phyloP scores from a whole-genome alignment of 2,329 filamentous ascomycete species.

The Parastagonospora avenae region DNA sequence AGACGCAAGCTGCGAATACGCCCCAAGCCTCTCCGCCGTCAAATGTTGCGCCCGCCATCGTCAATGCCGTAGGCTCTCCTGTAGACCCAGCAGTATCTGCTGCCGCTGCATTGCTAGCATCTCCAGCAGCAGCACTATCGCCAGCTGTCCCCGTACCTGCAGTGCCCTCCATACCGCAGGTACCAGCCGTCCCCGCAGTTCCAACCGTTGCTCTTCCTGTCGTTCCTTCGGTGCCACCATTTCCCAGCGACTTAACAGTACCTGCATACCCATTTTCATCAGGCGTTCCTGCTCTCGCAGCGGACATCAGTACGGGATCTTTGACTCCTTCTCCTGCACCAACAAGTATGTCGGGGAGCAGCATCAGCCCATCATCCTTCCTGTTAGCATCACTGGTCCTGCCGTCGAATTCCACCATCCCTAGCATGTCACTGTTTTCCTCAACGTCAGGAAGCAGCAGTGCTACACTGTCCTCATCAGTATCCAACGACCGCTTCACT shows the following conservation, averaged over 20 bases:
- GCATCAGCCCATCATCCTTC: slow-evolving; percentile 11
- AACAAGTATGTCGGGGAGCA: slow-evolving; percentile 7
- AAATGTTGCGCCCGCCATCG: too few relatives aligned
- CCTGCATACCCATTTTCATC: slow-evolving; percentile 42
- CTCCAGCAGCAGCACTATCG: slow-evolving; percentile 5
- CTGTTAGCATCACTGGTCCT: background rate
- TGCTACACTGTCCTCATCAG: slow-evolving; percentile 2
- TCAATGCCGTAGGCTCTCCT: too few relatives aligned
- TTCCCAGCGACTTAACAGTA: slow-evolving; percentile 42
- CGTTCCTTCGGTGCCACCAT: slow-evolving; percentile 42
- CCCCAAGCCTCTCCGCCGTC: too few relatives aligned
- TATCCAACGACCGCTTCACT: slow-evolving; percentile 13
- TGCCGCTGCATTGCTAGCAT: background rate
- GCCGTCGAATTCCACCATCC: background rate
- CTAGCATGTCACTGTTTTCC: too few relatives aligned
- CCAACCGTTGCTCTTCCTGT: slow-evolving; percentile 18
- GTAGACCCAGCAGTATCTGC: slow-evolving; percentile 3
- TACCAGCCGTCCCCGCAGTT: slow-evolving; percentile 22
- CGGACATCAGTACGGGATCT: slow-evolving; percentile 6
- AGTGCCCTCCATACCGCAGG: slow-evolving; percentile 8
- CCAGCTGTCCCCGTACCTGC: slow-evolving; percentile 10
- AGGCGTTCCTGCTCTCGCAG: slow-evolving; percentile 14
- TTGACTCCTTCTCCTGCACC: slow-evolving; percentile 12
- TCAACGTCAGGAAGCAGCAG: too few relatives aligned
- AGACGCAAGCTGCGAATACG: slow-evolving; percentile 9